Evolutionary conservation across 2,329 filamentous ascomycete genomes (phyloP).

Genomic region (Sporothrix luriei): DNA sequence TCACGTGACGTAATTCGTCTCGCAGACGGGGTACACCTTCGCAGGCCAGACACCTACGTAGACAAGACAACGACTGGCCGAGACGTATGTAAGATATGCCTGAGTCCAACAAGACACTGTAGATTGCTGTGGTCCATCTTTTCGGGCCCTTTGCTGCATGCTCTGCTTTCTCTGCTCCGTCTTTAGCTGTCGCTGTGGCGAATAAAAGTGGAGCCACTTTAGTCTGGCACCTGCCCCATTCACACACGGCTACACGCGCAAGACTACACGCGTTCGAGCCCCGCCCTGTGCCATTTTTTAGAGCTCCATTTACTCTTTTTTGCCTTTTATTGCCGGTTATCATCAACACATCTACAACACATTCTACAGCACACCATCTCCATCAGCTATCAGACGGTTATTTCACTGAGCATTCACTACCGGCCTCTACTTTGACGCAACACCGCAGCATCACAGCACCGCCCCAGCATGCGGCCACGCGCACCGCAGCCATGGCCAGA

Average conservation of each 20-base stretch:
- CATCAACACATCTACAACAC: neutral
- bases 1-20: neutral
- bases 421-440: no score
- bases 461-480: conserved; percentile 23
- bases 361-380: neutral
- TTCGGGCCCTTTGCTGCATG: no score
- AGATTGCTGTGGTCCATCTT: no score
- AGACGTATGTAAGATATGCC: no score
- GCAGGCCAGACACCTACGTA: no score
- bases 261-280: conserved; percentile 35
- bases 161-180: no score
- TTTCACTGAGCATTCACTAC: no score
- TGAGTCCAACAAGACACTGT: no score
- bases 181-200: no score
- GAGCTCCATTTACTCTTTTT: conserved; percentile 25
- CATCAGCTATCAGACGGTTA: neutral
- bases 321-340: neutral
- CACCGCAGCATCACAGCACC: neutral
- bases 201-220: conserved; percentile 7
- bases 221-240: neutral
- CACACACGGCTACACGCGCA: conserved; percentile 23
- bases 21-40: neutral
- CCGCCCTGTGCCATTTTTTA: conserved; percentile 31
- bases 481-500: conserved; percentile 41
- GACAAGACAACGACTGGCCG: no score